phyloP scores from a whole-genome alignment of 305 asterid genomes.

The Solanum hybrid region DNA sequence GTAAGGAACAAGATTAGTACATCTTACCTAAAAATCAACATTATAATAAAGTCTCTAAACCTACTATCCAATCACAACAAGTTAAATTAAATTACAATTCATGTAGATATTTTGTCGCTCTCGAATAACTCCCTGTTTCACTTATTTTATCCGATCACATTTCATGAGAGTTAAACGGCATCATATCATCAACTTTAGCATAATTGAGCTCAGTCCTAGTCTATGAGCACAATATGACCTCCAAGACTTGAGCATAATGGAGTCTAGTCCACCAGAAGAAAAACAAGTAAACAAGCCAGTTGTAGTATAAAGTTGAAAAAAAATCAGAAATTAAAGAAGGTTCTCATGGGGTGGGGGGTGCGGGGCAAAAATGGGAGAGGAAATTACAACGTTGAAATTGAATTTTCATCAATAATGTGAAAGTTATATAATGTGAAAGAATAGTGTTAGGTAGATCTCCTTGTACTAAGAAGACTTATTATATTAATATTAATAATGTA shows the following conservation, averaged over 20 bases:
- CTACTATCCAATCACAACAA: not conserved
- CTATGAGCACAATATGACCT: not conserved
- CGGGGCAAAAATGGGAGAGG: not conserved
- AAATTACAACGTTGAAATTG: not conserved
- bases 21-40: not conserved
- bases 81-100: not conserved
- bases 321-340: not conserved
- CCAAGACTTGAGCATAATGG: not conserved
- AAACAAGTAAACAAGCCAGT: not conserved
- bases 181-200: not conserved
- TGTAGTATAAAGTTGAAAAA: not conserved
- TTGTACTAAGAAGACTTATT: not conserved
- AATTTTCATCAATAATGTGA: not conserved
- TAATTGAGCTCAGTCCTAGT: not conserved
- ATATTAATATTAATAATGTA: not conserved
- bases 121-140: rapidly evolving
- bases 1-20: not conserved
- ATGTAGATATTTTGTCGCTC: not conserved
- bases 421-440: not conserved
- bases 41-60: not conserved
- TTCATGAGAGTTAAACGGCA: not conserved
- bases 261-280: not conserved
- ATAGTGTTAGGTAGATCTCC: not conserved
- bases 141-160: not conserved
- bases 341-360: not conserved